phyloP scores from a whole-genome alignment of 2,329 filamentous ascomycete species.

The Pseudogymnoascus sp. region DNA sequence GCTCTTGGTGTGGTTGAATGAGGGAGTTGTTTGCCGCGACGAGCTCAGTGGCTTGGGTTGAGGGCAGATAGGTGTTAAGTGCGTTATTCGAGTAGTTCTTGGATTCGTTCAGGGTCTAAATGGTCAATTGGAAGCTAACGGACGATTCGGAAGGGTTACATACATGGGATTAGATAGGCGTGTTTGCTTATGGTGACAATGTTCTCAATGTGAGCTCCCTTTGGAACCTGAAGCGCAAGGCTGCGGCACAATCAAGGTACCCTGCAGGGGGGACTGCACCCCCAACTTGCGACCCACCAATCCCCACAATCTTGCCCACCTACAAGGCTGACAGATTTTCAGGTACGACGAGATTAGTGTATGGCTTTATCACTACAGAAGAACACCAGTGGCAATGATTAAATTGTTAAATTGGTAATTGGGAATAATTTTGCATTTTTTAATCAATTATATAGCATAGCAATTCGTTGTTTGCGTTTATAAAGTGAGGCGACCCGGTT shows the following conservation, averaged over 20 bases:
- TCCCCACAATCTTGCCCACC: background rate
- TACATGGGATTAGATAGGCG: background rate
- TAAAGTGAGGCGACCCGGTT: background rate
- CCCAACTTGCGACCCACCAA: conserved; percentile 4
- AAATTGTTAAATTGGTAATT: background rate
- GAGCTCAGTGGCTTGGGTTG: background rate
- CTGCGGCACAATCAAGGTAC: background rate
- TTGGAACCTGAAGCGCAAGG: background rate
- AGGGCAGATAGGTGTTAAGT: background rate
- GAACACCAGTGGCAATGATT: background rate
- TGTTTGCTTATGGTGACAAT: background rate
- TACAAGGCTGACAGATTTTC: conserved; percentile 1
- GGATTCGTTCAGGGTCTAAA: background rate
- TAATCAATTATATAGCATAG: background rate
- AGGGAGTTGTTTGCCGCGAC: background rate
- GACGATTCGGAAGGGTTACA: background rate
- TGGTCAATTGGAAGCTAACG: background rate
- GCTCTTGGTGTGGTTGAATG: background rate
- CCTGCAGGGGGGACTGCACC: background rate
- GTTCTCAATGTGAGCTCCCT: background rate
- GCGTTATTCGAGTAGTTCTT: background rate
- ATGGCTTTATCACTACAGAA: background rate
- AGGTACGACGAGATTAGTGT: conserved; percentile 1
- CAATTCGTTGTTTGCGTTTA: background rate
- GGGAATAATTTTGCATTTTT: background rate